Percentiles rank a stretch among this genome's conserved stretches.
These are phyloP conservation scores for Gautieria morchelliformis DNA, from an alignment of 768 basidiomycete genomes.

Conservation along the genomic window DNA sequence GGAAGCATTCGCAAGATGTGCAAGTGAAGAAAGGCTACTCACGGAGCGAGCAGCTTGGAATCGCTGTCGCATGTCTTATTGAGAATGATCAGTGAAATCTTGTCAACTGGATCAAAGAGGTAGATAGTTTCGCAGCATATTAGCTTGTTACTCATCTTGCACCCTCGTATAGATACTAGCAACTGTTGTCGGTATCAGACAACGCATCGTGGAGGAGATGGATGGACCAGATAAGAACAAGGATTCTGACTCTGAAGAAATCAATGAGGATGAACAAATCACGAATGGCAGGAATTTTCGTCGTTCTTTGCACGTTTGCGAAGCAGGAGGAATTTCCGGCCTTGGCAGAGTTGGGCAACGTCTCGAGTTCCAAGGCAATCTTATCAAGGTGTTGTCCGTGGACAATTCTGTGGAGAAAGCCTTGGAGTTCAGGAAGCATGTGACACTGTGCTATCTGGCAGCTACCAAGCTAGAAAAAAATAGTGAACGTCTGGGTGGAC, in stretches of 20 bases:
- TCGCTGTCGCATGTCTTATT: conserved; percentile 65
- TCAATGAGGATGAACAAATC: conserved; percentile 19
- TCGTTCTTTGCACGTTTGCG: too few relatives aligned
- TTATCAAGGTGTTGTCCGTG: too few relatives aligned
- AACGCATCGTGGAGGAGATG: conserved; percentile 51
- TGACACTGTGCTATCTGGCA: too few relatives aligned
- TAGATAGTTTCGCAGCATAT: conserved; percentile 28
- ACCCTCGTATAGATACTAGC: conserved; percentile 44
- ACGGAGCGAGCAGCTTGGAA: conserved; percentile 84
- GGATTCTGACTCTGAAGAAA: conserved; percentile 27
- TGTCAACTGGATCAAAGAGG: conserved; percentile 76
- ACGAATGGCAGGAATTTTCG: too few relatives aligned
- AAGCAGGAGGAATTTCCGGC: too few relatives aligned
- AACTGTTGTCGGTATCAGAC: conserved; percentile 48
- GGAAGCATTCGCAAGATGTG: conserved; percentile 49
- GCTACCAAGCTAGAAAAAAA: too few relatives aligned
- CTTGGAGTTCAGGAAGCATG: too few relatives aligned
- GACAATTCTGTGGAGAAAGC: too few relatives aligned
- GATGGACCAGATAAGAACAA: conserved; percentile 27
- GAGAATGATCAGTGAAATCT: conserved; percentile 54
- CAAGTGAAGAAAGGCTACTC: conserved; percentile 80
- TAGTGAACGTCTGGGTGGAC: too few relatives aligned
- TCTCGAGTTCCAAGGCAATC: too few relatives aligned
- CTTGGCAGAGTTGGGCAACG: too few relatives aligned
- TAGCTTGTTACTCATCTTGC: neutral